Evolutionary conservation across 352 stramenopile genomes (phyloP), one percentile per base, ranked within the genome.

Genomic region (Pythium insidiosum): DNA sequence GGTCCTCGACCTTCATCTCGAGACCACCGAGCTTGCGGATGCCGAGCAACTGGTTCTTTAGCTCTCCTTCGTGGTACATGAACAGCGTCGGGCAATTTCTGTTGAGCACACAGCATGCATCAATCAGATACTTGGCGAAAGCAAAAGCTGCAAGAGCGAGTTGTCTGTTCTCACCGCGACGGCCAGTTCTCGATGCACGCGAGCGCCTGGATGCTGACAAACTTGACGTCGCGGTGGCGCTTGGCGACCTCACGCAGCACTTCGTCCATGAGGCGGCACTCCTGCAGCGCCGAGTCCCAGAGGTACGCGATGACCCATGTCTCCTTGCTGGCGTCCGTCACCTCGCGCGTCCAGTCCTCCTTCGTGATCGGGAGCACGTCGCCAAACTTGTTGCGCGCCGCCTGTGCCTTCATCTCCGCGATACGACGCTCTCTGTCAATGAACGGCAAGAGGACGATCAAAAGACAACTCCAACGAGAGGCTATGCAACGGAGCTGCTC

Each of bases 101-200:
- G 38, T 6, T n/a, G n/a, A n/a, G 18, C n/a, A 47, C 28, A 33
- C 28, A 33, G 15, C 28, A 33, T 13, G 28, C 15, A 33, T 15
- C n/a, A n/a, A n/a, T n/a, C n/a, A n/a, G n/a, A n/a, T n/a, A n/a
- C n/a, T n/a, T n/a, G n/a, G n/a, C 19, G 34, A 5, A 43, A 33
- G 31, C 16, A 19, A 5, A 3, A 18, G 15, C 6, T n/a, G 20
- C 26, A 24, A 26, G 3, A 15, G 15, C 18, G n/a, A 13, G 19
- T 33, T 33, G 28, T 15, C 28, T 9, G 15, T 13, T 33, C 56
- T 20, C 52, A 77, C 55, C 70, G 61, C 24, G 81, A 47, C 21
- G 89, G 89, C 88, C 86, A 97, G 61, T 97, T 96, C 61, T 96
- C 86, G 37, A 97, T 87, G 22, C 80, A 91, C 6, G 83, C 73